phyloP scores from a whole-genome alignment of 1,284 basidiomycete species.

The Microbotryomycetes sp. region DNA sequence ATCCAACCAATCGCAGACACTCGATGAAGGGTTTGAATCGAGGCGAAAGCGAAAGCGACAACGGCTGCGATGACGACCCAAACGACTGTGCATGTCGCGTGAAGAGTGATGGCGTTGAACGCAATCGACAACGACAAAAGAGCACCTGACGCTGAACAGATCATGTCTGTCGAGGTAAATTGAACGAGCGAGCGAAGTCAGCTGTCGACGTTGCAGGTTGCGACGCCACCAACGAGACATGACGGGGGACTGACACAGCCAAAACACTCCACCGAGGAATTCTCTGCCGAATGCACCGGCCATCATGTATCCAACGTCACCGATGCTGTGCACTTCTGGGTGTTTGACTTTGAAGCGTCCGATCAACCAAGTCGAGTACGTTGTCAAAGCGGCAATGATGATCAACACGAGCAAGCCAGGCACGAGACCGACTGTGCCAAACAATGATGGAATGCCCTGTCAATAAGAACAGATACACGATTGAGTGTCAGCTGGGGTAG shows the following conservation, averaged over 20 bases:
- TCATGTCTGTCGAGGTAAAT: slow-evolving; percentile 19
- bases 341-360: slow-evolving; percentile 57
- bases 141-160: slow-evolving; percentile 36
- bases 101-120: slow-evolving; percentile 38
- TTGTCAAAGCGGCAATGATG: slow-evolving; percentile 52
- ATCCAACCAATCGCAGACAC: slow-evolving; percentile 39
- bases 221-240: not conserved
- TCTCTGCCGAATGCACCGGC: slow-evolving; percentile 50
- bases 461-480: too few relatives aligned
- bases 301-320: slow-evolving; percentile 48
- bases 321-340: slow-evolving; percentile 54
- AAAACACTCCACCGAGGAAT: slow-evolving; percentile 43
- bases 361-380: slow-evolving; percentile 47
- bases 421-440: slow-evolving; percentile 53
- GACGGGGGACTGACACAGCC: slow-evolving; percentile 22
- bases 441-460: slow-evolving; percentile 45
- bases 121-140: slow-evolving; percentile 35
- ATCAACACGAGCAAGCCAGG: slow-evolving; percentile 56
- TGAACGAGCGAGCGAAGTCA: not conserved
- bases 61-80: slow-evolving; percentile 2
- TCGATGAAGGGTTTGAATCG: slow-evolving; percentile 39
- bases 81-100: slow-evolving; percentile 45
- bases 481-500: too few relatives aligned
- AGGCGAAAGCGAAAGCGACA: slow-evolving; percentile 13
- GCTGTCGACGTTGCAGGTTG: not conserved